Conservation (phyloP, 2,329 filamentous ascomycete genomes). For the Domatiomyces globalis region DNA sequence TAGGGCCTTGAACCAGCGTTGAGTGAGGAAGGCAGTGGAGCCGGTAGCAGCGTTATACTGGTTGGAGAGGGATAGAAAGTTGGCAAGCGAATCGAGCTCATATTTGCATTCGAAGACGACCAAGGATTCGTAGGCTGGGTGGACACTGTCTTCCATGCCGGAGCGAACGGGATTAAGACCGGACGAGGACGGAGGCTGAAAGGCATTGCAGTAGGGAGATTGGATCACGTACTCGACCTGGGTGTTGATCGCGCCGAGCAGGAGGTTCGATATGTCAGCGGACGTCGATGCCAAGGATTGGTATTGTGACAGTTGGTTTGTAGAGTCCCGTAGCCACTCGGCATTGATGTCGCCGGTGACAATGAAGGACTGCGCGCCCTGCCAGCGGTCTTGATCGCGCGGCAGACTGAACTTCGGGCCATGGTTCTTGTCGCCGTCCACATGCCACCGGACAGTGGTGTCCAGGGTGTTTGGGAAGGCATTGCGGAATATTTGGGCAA, state of each 20-base stretch:
- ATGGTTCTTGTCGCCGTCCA: conserved; percentile 39
- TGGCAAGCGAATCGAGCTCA: conserved; percentile 86
- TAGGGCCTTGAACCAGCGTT: conserved; percentile 65
- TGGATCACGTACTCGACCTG: conserved; percentile 90
- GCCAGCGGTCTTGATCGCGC: conserved; percentile 52
- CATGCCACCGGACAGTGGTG: conserved; percentile 80
- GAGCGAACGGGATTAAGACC: conserved; percentile 58
- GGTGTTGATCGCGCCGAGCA: conserved; percentile 88
- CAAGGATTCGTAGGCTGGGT: conserved; percentile 69
- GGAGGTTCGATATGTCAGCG: conserved; percentile 59
- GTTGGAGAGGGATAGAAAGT: conserved; percentile 75
- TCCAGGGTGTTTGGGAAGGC: conserved; percentile 85
- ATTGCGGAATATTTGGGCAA: conserved; percentile 88
- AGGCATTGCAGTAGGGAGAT: conserved; percentile 95
- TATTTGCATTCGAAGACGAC: conserved; percentile 98
- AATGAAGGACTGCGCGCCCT: conserved; percentile 78
- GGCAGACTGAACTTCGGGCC: conserved; percentile 26
- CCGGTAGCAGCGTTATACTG: conserved; percentile 71
- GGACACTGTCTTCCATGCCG: conserved; percentile 69
- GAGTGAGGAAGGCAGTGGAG: conserved; percentile 63
- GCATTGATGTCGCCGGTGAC: conserved; percentile 89
- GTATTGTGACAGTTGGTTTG: conserved; percentile 86
- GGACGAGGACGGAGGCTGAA: conserved; percentile 82
- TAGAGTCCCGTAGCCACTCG: conserved; percentile 78
- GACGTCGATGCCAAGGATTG: conserved; percentile 74